Evolutionary conservation across 257 asterid genomes (phyloP), one percentile per base, ranked within the genome.

Genomic region (Avicennia marina): DNA sequence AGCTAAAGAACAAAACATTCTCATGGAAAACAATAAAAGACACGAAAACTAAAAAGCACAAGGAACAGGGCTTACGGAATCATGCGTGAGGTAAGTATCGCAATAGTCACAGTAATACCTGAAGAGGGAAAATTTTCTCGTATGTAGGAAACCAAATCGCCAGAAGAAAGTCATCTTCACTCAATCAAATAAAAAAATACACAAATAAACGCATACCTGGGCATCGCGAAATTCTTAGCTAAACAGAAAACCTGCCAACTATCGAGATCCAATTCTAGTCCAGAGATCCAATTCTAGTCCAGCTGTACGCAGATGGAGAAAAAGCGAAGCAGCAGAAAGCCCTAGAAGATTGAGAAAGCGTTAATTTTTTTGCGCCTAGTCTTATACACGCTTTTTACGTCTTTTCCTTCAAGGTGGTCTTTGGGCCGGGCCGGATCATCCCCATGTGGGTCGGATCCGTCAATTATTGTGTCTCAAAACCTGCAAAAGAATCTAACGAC

Each of bases 51-150:
- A 11, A 0, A 4, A 36, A 29, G 5, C 3, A 7, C 34, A 44
- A 16, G 6, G 26, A 47, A 32, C 17, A 36, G 8, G 46, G 63
- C 91, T 75, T 63, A 89, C 97, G 16, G 97, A 86, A 76, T 89
- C 97, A 56, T 89, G 97, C 17, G 97, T 89, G 73, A 89, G 79
- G 74, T 89, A 89, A 42, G 97, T 89, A 69, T 89, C 95, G 73
- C 97, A 89, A 46, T 89, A 89, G 65, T 89, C 97, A 56, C 97
- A 89, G 65, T 83, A 89, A 58, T 89, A 89, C 93, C 97, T 89
- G 84, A 25, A 61, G 42, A 18, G 7, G n/a, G 6, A 10, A 25
- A 39, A 11, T 40, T 29, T 29, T 29, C 25, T 44, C 34, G 53
- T 21, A 56, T 22, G 25, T 11, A 42, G 18, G 17, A 40, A 42